Evolutionary conservation across 768 basidiomycete genomes (phyloP), one percentile per base, ranked within the genome.

Genomic region (Mycena belliarum): DNA sequence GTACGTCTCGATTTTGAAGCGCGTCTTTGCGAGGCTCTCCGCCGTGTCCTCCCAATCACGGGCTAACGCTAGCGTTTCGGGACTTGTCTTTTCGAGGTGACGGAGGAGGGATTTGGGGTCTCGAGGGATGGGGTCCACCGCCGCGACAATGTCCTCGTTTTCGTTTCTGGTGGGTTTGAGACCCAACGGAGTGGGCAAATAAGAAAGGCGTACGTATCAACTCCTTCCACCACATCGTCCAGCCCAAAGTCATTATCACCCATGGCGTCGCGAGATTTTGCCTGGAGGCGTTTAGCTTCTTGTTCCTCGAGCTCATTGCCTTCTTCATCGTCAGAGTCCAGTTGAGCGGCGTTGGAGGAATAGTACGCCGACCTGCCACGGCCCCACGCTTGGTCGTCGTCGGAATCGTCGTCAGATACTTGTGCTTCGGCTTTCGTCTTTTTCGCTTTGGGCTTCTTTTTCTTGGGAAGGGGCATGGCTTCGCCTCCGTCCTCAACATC

Each of bases 321-420:
- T 70, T 96, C 95, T 65, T 96, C 95, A 61, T 95, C 89, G 64
- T 91, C 91, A 35, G 88, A 88, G 50, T 91, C 91, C 35, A 93
- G 75, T 52, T 90, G 75, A 33, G 79, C 87, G 29, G 90, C 92
- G 69, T 93, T 93, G 5, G 89, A 91, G 4, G 91, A 84, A 68
- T 96, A 96, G 73, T 95, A 98, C 5, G 84, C 87, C 38, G 84
- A 79, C 72, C 87, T 88, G 60, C 85, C 83, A 57, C 76, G 79
- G 11, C 95, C 95, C 95, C 95, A 98, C 1, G 81, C 83, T 71
- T 93, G 84, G 57, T 82, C 82, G 24, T 76, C 75, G 20, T 83
- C 82, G n/a, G 70, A 69, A 10, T 69, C 65, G 5, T 73, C 71
- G 7, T 68, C 69, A n/a, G 65, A 60, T 7, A 55, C 52, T 26